Evolutionary conservation across 352 stramenopile species (phyloP), one percentile per base, ranked within the genome.

Genomic region (Phytophthora capsici): DNA sequence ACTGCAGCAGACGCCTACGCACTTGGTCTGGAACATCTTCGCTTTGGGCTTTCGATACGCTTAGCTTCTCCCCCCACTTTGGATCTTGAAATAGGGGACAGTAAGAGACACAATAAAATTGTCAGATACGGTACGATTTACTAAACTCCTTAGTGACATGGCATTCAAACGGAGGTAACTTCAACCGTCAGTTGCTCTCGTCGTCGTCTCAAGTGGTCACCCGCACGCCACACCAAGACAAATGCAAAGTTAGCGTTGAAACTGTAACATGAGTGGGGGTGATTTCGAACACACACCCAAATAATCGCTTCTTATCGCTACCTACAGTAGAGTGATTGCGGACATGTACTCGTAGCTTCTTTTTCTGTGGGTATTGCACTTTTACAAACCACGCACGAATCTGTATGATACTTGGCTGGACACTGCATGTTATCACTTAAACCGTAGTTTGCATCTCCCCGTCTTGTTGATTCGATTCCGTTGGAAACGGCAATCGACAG

Each of bases 1-100:
- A 14, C 13, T 3, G 17, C 17, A 10, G 20, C 4, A 44, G 32
- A 23, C 16, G 25, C 20, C 16, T 12, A 78, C 75, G 44, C 54
- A 88, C 78, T 88, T 88, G 57, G 78, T 88, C 62, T 88, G 78
- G 69, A 88, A 88, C 78, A 88, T 88, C 47, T 49, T 70, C 40
- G 46, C 43, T 68, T 48, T 57, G 49, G 45, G 47, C 38, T 59
- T 70, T 59, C 20, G 38, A 47, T 57, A 9, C 45, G 43, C 43
- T 60, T 56, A 45, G 49, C 55, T 77, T 74, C 51, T 75, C 54
- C 72, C 70, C 57, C 58, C 48, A 16, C 51, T 49, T 64, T 23
- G 58, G 75, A 78, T 78, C 64, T 82, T 80, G 40, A 4, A 23
- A n/a, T 14, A 14, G 16, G 17, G 19, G 6, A 69, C 54, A 32